Evolutionary conservation across 106 monocot species (phyloP).

Genomic region (Posidonia australis): DNA sequence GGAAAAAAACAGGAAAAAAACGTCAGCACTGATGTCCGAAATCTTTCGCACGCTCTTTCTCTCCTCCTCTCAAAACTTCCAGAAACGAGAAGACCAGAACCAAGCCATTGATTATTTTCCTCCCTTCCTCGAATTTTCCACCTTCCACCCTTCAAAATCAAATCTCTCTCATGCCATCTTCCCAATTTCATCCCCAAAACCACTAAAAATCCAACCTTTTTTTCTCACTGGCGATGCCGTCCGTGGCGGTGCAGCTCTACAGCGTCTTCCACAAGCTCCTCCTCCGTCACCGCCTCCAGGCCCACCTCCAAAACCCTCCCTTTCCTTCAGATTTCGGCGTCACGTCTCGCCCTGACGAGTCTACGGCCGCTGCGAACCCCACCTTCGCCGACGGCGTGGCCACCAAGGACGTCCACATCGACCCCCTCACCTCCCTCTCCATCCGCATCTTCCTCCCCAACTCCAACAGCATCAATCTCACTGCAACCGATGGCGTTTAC

Average conservation of each 20-base stretch:
- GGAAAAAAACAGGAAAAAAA: no score
- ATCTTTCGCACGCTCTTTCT: no score
- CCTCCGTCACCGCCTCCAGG: slow-evolving; percentile 33
- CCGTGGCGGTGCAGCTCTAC: slow-evolving; percentile 37
- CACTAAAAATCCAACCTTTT: no score
- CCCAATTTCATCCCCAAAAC: no score
- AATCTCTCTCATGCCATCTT: no score
- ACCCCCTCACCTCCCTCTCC: slow-evolving; percentile 72
- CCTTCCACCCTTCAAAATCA: no score
- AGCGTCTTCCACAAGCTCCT: slow-evolving; percentile 48
- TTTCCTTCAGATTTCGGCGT: slow-evolving; percentile 7
- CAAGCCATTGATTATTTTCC: no score
- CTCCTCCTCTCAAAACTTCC: no score
- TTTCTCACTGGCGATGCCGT: slow-evolving; percentile 25
- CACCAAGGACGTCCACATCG: slow-evolving; percentile 79
- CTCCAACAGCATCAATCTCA: slow-evolving; percentile 7
- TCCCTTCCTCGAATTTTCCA: no score
- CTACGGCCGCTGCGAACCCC: slow-evolving; percentile 25
- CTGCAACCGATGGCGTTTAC: neutral
- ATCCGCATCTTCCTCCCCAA: slow-evolving; percentile 82
- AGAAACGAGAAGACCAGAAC: no score
- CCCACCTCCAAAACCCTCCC: slow-evolving; percentile 6
- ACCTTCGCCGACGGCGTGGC: slow-evolving; percentile 42
- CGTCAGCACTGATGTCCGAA: no score
- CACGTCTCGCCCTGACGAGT: slow-evolving; percentile 42